These are phyloP conservation scores for Lepiota brunneoincarnata DNA, from an alignment of 768 basidiomycete species.

Conservation along the genomic window DNA sequence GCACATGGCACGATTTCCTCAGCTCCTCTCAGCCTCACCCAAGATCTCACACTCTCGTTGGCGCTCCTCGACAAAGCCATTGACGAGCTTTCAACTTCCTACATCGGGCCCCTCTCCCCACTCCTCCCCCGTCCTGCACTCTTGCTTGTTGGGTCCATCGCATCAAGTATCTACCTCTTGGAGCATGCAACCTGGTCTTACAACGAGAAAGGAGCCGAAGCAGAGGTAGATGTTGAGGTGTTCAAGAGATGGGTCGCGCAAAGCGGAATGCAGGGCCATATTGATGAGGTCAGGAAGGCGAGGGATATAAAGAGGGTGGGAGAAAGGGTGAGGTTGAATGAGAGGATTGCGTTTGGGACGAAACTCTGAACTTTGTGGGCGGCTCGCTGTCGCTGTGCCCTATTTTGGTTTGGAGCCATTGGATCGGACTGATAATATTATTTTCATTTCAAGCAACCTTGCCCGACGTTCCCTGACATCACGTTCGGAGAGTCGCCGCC, in stretches of 20 bases:
- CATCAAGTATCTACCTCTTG: conserved; percentile 55
- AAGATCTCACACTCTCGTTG: conserved; percentile 26
- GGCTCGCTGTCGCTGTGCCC: too few relatives aligned
- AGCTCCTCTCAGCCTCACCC: conserved; percentile 32
- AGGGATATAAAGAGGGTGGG: conserved; percentile 17
- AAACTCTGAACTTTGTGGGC: conserved; percentile 1
- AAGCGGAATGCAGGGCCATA: conserved; percentile 40
- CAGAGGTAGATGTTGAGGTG: conserved; percentile 46
- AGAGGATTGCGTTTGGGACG: conserved; percentile 33
- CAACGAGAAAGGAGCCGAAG: conserved; percentile 23
- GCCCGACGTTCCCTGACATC: too few relatives aligned
- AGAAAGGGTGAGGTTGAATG: conserved; percentile 24
- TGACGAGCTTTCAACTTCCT: conserved; percentile 35
- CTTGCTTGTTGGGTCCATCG: conserved; percentile 52
- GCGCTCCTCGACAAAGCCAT: conserved; percentile 36
- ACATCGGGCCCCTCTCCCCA: conserved; percentile 39
- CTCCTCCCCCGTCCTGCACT: conserved; percentile 57
- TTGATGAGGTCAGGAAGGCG: conserved; percentile 31
- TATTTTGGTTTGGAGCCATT: too few relatives aligned
- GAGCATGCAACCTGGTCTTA: conserved; percentile 70
- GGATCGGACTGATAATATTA: too few relatives aligned
- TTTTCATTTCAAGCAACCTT: too few relatives aligned
- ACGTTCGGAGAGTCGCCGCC: too few relatives aligned
- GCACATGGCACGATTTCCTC: conserved; percentile 38
- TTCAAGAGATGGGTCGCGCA: conserved; percentile 48